These are phyloP conservation scores for Kodamaea alishanica DNA, from an alignment of 1,139 yeast species.

Conservation along the genomic window DNA sequence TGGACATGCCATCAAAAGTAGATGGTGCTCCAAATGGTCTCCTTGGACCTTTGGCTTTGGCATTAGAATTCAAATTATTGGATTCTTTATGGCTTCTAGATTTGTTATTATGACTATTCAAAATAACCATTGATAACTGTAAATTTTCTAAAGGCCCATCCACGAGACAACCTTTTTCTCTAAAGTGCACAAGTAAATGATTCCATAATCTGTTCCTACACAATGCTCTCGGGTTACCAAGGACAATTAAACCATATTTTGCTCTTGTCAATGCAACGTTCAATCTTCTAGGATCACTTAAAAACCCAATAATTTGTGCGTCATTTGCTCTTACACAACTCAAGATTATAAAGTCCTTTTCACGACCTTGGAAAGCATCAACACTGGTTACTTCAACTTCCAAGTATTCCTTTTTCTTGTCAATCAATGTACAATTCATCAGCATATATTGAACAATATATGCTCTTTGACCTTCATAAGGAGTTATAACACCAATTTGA, in stretches of 20 bases:
- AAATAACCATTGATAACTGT: constrained; percentile 67
- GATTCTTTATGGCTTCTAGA: not conserved
- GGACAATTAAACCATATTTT: constrained; percentile 72
- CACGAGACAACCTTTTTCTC: constrained; percentile 83
- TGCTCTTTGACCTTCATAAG: constrained; percentile 92
- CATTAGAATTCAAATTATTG: not conserved
- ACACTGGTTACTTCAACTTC: constrained; percentile 88
- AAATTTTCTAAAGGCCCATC: constrained; percentile 88
- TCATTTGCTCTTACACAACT: constrained; percentile 93
- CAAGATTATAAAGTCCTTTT: constrained; percentile 82
- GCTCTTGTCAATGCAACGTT: constrained; percentile 94
- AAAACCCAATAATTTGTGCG: constrained; percentile 76
- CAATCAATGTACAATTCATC: constrained; percentile 62
- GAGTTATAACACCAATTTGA: constrained; percentile 90
- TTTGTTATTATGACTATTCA: constrained; percentile 20
- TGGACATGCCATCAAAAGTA: constrained; percentile 4
- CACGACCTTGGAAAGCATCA: constrained; percentile 96
- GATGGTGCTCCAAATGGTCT: constrained; percentile 5
- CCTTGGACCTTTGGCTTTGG: constrained; percentile 1
- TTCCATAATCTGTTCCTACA: constrained; percentile 77
- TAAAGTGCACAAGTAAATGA: constrained; percentile 68
- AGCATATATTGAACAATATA: constrained; percentile 78
- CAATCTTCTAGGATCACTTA: constrained; percentile 84
- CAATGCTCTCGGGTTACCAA: constrained; percentile 83
- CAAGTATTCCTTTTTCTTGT: constrained; percentile 55